Percentiles rank a stretch among this genome's conserved stretches.
Conservation (phyloP, 768 basidiomycete species). For the Trametes cubensis region DNA sequence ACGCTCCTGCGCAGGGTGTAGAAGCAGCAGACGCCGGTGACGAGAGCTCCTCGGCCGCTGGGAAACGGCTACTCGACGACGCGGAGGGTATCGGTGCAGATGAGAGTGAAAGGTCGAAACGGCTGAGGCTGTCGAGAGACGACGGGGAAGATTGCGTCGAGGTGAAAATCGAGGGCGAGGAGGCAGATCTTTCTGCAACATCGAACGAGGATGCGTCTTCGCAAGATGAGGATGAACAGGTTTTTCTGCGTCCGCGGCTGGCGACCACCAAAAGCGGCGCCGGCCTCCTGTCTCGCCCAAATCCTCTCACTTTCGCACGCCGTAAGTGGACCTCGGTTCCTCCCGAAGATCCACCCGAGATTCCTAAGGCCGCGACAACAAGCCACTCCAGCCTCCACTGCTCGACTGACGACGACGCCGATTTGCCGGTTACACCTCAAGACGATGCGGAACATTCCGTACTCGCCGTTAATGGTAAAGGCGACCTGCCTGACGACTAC, state of each 20-base stretch:
- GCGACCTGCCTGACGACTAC: conserved; percentile 1
- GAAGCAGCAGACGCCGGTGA: conserved; percentile 4
- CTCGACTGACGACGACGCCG: conserved; percentile 27
- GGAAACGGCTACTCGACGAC: conserved; percentile 16
- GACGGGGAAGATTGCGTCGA: conserved; percentile 11
- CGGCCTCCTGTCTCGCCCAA: conserved; percentile 32
- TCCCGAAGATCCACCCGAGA: conserved; percentile 17
- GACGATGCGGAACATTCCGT: conserved; percentile 16
- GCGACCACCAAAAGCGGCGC: conserved; percentile 19
- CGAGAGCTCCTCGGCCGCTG: conserved; percentile 6
- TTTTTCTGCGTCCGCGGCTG: conserved; percentile 21
- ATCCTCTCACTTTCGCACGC: conserved; percentile 38
- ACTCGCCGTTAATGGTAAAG: conserved; percentile 2
- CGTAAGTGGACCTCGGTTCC: conserved; percentile 35
- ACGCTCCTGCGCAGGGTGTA: not conserved
- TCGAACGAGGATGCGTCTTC: conserved; percentile 21
- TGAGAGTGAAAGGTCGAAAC: conserved; percentile 26
- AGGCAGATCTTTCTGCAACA: conserved; percentile 16
- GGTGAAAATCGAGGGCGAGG: conserved; percentile 25
- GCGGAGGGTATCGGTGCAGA: conserved; percentile 1
- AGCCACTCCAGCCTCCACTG: conserved; percentile 11
- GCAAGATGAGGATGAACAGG: conserved; percentile 20
- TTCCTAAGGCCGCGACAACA: not conserved
- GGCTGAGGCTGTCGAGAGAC: conserved; percentile 7
- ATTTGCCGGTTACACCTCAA: conserved; percentile 29